phyloP scores from a whole-genome alignment of 2,329 filamentous ascomycete genomes.

The Neonectria coccinea region DNA sequence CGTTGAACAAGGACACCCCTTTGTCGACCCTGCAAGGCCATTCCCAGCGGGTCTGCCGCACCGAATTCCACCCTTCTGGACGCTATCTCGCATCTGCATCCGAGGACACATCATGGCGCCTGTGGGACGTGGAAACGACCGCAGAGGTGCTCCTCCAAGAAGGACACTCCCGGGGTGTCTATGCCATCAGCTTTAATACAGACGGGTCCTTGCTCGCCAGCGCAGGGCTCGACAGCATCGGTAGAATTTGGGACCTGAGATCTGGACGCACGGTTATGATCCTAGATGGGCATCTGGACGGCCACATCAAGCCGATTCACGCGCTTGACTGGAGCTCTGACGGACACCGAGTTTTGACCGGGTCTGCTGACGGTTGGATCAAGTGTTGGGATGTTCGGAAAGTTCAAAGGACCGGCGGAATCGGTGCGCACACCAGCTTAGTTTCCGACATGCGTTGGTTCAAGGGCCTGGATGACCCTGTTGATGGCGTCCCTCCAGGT shows the following conservation, averaged over 20 bases:
- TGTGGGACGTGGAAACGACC: conserved; percentile 92
- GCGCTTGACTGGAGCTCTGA: conserved; percentile 93
- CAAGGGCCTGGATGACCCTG: conserved; percentile 83
- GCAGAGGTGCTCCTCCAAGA: conserved; percentile 90
- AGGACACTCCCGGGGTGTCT: conserved; percentile 94
- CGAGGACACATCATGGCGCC: conserved; percentile 94
- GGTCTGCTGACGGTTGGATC: conserved; percentile 93
- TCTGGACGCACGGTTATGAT: conserved; percentile 97
- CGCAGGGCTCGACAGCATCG: conserved; percentile 94
- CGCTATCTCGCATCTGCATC: conserved; percentile 91
- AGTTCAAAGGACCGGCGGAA: conserved; percentile 83
- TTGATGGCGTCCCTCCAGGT: conserved; percentile 70
- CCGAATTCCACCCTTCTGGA: conserved; percentile 95
- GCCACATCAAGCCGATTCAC: conserved; percentile 90
- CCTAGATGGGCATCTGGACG: conserved; percentile 85
- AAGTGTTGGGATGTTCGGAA: conserved; percentile 98
- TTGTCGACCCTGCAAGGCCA: conserved; percentile 86
- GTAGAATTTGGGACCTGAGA: conserved; percentile 93
- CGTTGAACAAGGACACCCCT: conserved; percentile 85
- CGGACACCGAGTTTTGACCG: conserved; percentile 91
- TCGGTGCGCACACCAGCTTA: conserved; percentile 91
- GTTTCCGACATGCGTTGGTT: conserved; percentile 96
- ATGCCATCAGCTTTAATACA: conserved; percentile 87
- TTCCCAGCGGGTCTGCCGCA: conserved; percentile 85
- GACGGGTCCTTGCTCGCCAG: conserved; percentile 92